Evolutionary conservation across 176 grass and related monocot species (phyloP), one percentile per base, ranked within the genome.

Genomic region (Cenchrus americanus): DNA sequence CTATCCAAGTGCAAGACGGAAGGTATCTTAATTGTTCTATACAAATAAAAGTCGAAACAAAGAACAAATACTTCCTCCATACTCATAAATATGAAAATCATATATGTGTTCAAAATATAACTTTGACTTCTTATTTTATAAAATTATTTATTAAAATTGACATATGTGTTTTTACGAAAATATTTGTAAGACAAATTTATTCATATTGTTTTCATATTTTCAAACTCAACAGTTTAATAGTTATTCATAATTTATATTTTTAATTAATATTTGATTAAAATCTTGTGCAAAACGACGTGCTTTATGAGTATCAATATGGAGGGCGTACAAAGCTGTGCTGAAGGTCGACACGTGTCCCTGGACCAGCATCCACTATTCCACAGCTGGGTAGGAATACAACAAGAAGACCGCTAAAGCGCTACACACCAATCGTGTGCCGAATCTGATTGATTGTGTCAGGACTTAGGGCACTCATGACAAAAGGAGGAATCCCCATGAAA

Each of bases 311-410:
- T 3, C 11, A 53, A 32, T 18, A 19, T 15, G 14, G 7, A 23
- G 57, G 9, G 23, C 26, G 27, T 4, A 37, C 34, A 5, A 71
- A 1, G 53, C 3, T 30, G 43, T 74, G 8, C 37, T 7, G 37
- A 4, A 19, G 5, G 0, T 81, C 37, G 71, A 66, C 72, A 82
- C 78, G 72, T 77, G 46, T 77, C 72, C 18, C 14, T 24, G 11
- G 13, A 53, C n/a, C 62, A 46, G 11, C 62, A 43, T 32, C 8
- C 8, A 48, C 22, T 30, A 30, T 30, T 30, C 27, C 27, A 30
- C n/a, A n/a, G n/a, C 27, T 8, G 9, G 21, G 23, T 11, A 12
- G 34, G 24, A 40, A 43, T 5, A 1, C 23, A 63, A 58, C 52
- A 62, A 17, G 13, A 64, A 64, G 54, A 66, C 40, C 22, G 26